Percentiles rank a stretch among this genome's conserved stretches.
These are phyloP conservation scores for Ophiostoma sp. DNA, from an alignment of 2,329 filamentous ascomycete species.

Conservation along the genomic window DNA sequence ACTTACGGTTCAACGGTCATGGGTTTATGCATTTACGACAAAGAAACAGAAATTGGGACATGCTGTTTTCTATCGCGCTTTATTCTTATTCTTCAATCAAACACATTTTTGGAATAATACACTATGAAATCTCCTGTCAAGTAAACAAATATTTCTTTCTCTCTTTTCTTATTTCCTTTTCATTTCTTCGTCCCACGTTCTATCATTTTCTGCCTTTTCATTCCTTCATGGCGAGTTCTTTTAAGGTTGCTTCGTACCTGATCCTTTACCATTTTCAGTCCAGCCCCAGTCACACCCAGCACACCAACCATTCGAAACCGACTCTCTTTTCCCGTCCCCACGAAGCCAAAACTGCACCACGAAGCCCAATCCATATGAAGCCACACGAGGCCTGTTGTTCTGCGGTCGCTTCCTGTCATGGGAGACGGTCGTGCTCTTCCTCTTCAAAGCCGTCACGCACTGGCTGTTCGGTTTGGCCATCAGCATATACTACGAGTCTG, in stretches of 20 bases:
- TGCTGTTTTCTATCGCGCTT: background rate
- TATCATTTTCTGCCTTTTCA: no score
- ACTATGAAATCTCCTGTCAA: background rate
- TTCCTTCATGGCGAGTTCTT: no score
- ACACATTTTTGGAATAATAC: background rate
- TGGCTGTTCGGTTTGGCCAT: conserved; percentile 38
- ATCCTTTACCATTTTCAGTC: background rate
- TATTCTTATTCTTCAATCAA: background rate
- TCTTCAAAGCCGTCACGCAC: conserved; percentile 36
- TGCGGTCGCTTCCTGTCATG: conserved; percentile 31
- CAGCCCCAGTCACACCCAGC: background rate
- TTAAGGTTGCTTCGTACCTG: no score
- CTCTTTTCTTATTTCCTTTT: background rate
- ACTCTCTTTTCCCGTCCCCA: no score
- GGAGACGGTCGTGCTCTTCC: conserved; percentile 36
- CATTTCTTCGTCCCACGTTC: no score
- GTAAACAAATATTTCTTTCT: background rate
- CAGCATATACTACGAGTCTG: conserved; percentile 35
- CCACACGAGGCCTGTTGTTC: no score
- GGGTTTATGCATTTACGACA: conserved; percentile 19
- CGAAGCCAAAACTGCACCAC: no score
- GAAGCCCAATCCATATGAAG: no score
- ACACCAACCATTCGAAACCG: no score
- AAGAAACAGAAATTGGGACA: conserved; percentile 13
- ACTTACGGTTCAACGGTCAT: background rate